These are phyloP conservation scores for Acephala macrosclerotiorum DNA, from an alignment of 2,329 filamentous ascomycete species.

Conservation along the genomic window DNA sequence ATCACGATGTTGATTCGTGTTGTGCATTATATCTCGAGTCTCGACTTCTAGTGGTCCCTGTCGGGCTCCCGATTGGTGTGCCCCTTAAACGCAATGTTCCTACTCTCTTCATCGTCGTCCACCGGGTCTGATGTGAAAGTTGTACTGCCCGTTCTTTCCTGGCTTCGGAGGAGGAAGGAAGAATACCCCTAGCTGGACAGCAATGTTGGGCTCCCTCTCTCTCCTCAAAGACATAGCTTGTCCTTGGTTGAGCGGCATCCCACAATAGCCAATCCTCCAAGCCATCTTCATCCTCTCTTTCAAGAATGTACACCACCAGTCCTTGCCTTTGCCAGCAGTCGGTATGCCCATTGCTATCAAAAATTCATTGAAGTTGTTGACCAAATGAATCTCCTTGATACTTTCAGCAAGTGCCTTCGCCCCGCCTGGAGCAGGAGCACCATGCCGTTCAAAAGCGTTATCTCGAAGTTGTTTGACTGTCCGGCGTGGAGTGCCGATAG, in stretches of 20 bases:
- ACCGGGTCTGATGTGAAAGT: neutral
- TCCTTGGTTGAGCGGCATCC: neutral
- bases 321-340: neutral
- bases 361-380: slow-evolving; percentile 46
- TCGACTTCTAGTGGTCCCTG: too few species aligned
- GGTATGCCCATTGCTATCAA: neutral
- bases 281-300: neutral
- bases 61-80: neutral
- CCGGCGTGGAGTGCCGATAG: slow-evolving; percentile 46
- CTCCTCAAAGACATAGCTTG: slow-evolving; percentile 1
- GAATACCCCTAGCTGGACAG: neutral
- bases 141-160: neutral
- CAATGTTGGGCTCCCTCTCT: neutral
- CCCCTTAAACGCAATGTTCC: neutral
- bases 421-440: slow-evolving; percentile 50
- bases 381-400: slow-evolving; percentile 51
- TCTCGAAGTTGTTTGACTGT: slow-evolving; percentile 50
- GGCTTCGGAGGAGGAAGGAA: neutral
- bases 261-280: neutral
- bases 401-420: slow-evolving; percentile 49
- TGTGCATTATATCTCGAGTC: too few species aligned
- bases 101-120: neutral
- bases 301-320: neutral
- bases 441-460: slow-evolving; percentile 53
- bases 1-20: too few species aligned